Evolutionary conservation across 1,284 basidiomycete genomes (phyloP), one percentile per base, ranked within the genome.

Genomic region (Sanghuangporus weigelae): DNA sequence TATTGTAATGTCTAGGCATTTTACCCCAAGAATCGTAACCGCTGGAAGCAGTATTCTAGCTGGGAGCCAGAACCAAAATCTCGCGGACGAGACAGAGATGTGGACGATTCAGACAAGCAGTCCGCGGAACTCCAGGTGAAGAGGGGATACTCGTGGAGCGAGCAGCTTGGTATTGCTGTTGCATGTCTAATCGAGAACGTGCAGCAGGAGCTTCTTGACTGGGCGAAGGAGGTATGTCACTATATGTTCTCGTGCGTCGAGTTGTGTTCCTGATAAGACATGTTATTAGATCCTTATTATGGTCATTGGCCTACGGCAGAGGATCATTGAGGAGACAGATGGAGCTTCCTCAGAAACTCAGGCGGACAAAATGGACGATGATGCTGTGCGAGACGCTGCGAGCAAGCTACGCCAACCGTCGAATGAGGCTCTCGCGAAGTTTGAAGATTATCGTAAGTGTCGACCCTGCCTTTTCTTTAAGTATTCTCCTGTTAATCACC

Each of bases 61-160:
- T 91, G 87, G 83, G 82, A 90, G 74, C 86, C 88, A n/a, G 87
- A 87, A 66, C 75, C 75, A 67, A 87, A 73, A 69, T 77, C 68
- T 66, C 71, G 60, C 60, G 72, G 56, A 61, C 68, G 74, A 72
- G 69, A 71, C 69, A 80, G 76, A 49, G 69, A 71, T 49, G 74
- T 75, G 64, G 79, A 82, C 66, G 80, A 84, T 66, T 16, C 59
- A 7, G 73, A 75, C 60, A 74, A 77, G 39, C 80, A 81, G 70
- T 81, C 84, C 49, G 82, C 73, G 19, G 94, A 96, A 62, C 83
- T 97, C 42, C 81, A 86, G 68, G 87, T 96, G 66, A 91, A 93
- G 78, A 91, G 92, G 69, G 93, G 93, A 11, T 90, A 90, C 73
- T 86, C 89, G n/a, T 91, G 89, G 86, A 93, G 87, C 69, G 89